phyloP scores from a whole-genome alignment of 2,329 filamentous ascomycete genomes.

The Trichophyton simii region DNA sequence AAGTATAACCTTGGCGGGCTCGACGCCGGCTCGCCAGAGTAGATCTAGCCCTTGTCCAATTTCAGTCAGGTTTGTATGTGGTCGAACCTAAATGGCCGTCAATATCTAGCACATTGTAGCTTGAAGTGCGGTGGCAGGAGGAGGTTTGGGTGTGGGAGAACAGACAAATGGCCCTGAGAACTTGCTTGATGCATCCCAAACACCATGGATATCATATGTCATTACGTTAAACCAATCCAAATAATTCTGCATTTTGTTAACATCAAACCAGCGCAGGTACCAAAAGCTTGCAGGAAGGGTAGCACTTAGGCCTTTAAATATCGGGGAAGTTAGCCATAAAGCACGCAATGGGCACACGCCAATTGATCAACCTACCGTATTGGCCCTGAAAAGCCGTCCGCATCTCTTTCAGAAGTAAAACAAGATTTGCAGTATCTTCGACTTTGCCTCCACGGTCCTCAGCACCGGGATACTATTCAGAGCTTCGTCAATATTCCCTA shows the following conservation, averaged over 20 bases:
- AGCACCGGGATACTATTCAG: slow-evolving; percentile 2
- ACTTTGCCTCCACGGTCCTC: slow-evolving; percentile 5
- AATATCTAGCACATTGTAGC: not conserved
- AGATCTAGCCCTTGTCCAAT: slow-evolving; percentile 18
- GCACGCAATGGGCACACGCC: not conserved
- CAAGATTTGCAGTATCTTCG: slow-evolving; percentile 4
- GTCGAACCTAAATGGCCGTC: not conserved
- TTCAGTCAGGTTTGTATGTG: slow-evolving; percentile 16
- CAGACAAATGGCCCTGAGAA: not conserved
- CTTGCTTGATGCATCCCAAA: not conserved
- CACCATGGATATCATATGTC: slow-evolving; percentile 17
- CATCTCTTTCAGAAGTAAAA: slow-evolving; percentile 1
- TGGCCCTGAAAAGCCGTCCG: not conserved
- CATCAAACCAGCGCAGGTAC: slow-evolving; percentile 19
- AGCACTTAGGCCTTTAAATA: not conserved
- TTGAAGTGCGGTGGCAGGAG: not conserved
- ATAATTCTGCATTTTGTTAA: slow-evolving; percentile 11
- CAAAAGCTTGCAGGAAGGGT: slow-evolving; percentile 11
- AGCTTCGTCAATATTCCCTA: not conserved
- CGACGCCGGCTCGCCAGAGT: slow-evolving; percentile 19
- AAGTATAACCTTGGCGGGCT: slow-evolving; percentile 19
- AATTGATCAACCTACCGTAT: not conserved
- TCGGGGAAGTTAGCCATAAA: not conserved
- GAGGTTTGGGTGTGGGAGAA: not conserved
- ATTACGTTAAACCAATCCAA: slow-evolving; percentile 21